These are phyloP conservation scores for Psophocarpus tetragonolobus DNA, from an alignment of 306 rosid genomes.

Conservation along the genomic window DNA sequence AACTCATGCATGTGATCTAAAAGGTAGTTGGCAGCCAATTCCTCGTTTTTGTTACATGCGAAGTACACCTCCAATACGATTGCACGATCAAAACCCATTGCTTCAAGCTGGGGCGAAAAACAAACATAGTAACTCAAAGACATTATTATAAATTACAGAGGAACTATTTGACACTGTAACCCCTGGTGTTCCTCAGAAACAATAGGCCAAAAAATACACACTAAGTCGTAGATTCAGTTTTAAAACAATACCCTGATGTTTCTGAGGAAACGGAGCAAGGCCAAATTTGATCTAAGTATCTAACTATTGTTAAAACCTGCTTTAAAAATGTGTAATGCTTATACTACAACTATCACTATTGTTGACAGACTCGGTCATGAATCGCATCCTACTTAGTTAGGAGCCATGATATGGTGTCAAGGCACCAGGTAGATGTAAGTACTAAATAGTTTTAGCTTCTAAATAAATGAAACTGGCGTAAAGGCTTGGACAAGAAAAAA, in stretches of 20 bases:
- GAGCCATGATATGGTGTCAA: neutral
- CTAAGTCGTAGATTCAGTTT: neutral
- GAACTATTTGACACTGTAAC: neutral
- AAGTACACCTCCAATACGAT: slow-evolving; percentile 77
- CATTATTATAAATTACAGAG: neutral
- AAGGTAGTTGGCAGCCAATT: slow-evolving; percentile 86
- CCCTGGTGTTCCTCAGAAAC: neutral
- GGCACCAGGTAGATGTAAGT: neutral
- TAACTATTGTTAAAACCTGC: neutral
- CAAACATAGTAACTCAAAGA: neutral
- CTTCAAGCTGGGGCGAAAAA: slow-evolving; percentile 69
- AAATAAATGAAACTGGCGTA: neutral
- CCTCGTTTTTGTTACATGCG: slow-evolving; percentile 89
- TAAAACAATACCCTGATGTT: neutral
- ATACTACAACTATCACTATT: neutral
- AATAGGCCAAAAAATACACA: neutral
- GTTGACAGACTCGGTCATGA: neutral
- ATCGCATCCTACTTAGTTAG: neutral
- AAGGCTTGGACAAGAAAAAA: neutral
- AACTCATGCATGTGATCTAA: slow-evolving; percentile 82
- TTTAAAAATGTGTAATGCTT: neutral
- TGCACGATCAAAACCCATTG: slow-evolving; percentile 81
- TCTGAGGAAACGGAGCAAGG: neutral
- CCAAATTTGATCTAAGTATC: neutral
- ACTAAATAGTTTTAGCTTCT: neutral